Evolutionary conservation across 1,284 basidiomycete genomes (phyloP).

Genomic region (Exobasidium cylindrosporum): DNA sequence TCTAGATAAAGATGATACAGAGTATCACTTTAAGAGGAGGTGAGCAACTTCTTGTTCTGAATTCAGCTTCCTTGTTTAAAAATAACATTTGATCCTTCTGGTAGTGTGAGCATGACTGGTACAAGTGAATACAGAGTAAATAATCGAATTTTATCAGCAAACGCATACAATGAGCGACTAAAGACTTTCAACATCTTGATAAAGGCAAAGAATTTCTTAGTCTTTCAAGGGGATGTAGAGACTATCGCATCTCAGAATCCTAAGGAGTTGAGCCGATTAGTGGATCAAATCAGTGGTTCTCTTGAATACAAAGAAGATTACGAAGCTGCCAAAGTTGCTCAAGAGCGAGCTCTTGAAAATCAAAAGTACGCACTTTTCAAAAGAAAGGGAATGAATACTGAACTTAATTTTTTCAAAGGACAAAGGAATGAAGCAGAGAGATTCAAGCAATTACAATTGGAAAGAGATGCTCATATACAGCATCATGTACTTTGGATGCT

Average conservation of each 20-base stretch:
- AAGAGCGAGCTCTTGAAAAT: constrained; percentile 85
- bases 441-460: constrained; percentile 74
- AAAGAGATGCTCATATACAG: constrained; percentile 74
- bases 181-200: constrained; percentile 77
- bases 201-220: constrained; percentile 98
- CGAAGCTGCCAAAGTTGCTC: constrained; percentile 78
- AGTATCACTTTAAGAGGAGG: constrained; percentile 88
- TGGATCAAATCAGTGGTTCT: constrained; percentile 78
- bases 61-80: background rate
- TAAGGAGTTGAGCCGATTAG: constrained; percentile 79
- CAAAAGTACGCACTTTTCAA: constrained; percentile 92
- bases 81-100: too few relatives aligned
- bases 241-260: constrained; percentile 93
- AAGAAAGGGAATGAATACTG: constrained; percentile 84
- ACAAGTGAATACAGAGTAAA: constrained; percentile 62
- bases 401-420: constrained; percentile 96
- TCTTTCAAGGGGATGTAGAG: constrained; percentile 96
- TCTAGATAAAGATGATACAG: constrained; percentile 70
- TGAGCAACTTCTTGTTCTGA: constrained; percentile 59
- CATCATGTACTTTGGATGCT: constrained; percentile 83
- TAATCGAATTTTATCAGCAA: constrained; percentile 33
- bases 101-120: constrained; percentile 82
- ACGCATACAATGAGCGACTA: constrained; percentile 45
- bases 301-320: constrained; percentile 85
- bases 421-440: constrained; percentile 90